Evolutionary conservation across 2,329 filamentous ascomycete species (phyloP), one percentile per base, ranked within the genome.

Genomic region (Aplosporella prunicola): DNA sequence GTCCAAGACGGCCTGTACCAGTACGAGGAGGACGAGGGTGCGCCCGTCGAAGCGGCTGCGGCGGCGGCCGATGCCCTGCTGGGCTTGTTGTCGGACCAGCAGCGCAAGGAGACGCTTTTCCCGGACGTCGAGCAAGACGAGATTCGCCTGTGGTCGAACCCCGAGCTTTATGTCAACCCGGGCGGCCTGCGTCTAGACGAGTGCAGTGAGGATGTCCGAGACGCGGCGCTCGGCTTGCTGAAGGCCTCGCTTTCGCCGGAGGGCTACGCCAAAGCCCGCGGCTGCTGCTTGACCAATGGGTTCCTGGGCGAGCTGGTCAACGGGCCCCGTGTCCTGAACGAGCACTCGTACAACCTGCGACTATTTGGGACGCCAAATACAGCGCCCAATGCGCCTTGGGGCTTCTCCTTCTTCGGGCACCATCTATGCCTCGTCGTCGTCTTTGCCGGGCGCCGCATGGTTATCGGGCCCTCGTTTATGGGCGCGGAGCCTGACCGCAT

Each of bases 401-500:
- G 81, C 1, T 82, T 74, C 58, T 73, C 75, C 0, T 76, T 86
- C 49, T 89, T 86, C 58, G 83, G 83, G 5, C 83, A 89, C 54
- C 83, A 89, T 48, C 66, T 89, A 2, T 85, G 80, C 47, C 67
- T 88, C 2, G 78, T 78, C 48, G 68, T 82, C 15, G 81, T 87
- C 51, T 67, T 87, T 39, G 72, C 78, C 50, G 66, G 66, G 20
- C 58, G 62, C 0, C 78, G 85, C 53, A 76, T 86, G 33, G 63
- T 85, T 29, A 66, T 85, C 3, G 76, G 74, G 0, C 83, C 83
- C 0, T 83, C 78, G 60, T 89, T 89, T 58, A 85, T 80, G 0
- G 83, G 83, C 38, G 83, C 83, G 0, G 83, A 89, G 57, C 83
- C 83, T 1, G 86, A 88, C 48, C 50, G 78, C 23, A 82, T 87